Percentiles rank a stretch among this genome's conserved stretches.
phyloP scores from a whole-genome alignment of 2,329 filamentous ascomycete genomes.

The Paraphoma chrysanthemicola region DNA sequence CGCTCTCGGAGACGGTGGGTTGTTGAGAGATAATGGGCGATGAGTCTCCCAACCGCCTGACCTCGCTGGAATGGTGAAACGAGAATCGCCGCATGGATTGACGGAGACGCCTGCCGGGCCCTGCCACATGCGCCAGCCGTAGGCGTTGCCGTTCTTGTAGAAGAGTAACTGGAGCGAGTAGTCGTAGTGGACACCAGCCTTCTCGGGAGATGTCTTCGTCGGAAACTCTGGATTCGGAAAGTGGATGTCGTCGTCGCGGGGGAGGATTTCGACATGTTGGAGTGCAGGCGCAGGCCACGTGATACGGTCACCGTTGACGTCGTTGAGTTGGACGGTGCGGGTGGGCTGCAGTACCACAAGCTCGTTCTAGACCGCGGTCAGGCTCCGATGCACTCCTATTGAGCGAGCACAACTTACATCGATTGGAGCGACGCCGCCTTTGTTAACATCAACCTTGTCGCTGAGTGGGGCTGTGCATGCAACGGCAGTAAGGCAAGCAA shows the following conservation, averaged over 20 bases:
- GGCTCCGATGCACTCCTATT: too few species aligned
- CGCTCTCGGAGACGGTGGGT: not conserved
- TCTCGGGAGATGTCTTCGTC: not conserved
- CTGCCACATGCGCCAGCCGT: constrained; percentile 3
- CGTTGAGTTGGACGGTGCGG: too few species aligned
- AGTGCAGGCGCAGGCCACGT: too few species aligned
- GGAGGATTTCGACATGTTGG: too few species aligned
- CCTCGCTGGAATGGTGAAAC: not conserved
- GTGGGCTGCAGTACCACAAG: too few species aligned
- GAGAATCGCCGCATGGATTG: constrained; percentile 1
- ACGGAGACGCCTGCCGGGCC: constrained; percentile 4
- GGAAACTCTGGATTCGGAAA: too few species aligned
- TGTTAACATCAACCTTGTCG: not conserved
- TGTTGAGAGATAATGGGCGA: not conserved
- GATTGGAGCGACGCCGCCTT: too few species aligned
- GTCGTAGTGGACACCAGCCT: not conserved
- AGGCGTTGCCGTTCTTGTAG: not conserved
- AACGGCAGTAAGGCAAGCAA: not conserved
- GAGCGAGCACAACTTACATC: too few species aligned
- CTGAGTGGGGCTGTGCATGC: not conserved
- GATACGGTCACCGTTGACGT: too few species aligned
- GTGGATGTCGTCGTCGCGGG: too few species aligned
- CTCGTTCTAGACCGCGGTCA: too few species aligned
- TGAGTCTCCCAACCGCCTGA: not conserved
- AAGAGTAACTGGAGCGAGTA: constrained; percentile 3